A percentile compares a stretch with the other conserved stretches of the same genome.
These are phyloP conservation scores for Metarhizium humberi DNA, from an alignment of 2,329 filamentous ascomycete species.

Conservation along the genomic window DNA sequence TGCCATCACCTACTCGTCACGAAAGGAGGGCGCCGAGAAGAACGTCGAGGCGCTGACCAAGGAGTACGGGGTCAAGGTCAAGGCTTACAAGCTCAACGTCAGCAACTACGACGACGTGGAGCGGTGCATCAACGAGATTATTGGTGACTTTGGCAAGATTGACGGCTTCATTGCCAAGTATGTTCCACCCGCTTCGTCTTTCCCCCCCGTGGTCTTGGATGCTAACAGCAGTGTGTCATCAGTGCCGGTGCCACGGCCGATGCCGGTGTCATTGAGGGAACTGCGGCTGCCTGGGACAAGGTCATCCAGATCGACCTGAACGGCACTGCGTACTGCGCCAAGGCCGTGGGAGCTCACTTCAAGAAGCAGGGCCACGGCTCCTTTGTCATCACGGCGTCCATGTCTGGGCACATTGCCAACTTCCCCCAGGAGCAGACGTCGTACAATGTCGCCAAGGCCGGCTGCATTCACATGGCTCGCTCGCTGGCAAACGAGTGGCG, in stretches of 20 bases:
- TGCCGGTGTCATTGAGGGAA: slow-evolving; percentile 57
- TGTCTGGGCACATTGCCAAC: slow-evolving; percentile 64
- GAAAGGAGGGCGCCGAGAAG: slow-evolving; percentile 57
- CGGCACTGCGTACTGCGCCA: slow-evolving; percentile 59
- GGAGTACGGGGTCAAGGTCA: slow-evolving; percentile 59
- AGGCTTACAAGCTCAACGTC: slow-evolving; percentile 52
- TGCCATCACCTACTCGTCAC: slow-evolving; percentile 63
- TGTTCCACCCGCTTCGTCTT: slow-evolving; percentile 34
- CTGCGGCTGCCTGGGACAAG: slow-evolving; percentile 56
- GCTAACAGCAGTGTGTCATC: not conserved
- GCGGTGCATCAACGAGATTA: slow-evolving; percentile 50
- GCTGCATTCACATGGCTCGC: slow-evolving; percentile 36
- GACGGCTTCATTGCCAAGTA: slow-evolving; percentile 70
- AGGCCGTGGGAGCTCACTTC: slow-evolving; percentile 55
- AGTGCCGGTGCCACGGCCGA: slow-evolving; percentile 60
- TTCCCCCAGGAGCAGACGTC: slow-evolving; percentile 59
- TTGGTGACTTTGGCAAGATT: slow-evolving; percentile 63
- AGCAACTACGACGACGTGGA: slow-evolving; percentile 42
- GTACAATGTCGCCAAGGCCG: slow-evolving; percentile 58
- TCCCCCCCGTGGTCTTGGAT: slow-evolving; percentile 16
- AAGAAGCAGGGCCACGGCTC: slow-evolving; percentile 52
- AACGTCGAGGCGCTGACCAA: slow-evolving; percentile 55
- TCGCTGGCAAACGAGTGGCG: slow-evolving; percentile 57
- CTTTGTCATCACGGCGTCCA: slow-evolving; percentile 61
- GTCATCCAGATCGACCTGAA: slow-evolving; percentile 57